Base-by-base conservation (phyloP, 1,139 yeast species). In the Candida mesenterica region DNA sequence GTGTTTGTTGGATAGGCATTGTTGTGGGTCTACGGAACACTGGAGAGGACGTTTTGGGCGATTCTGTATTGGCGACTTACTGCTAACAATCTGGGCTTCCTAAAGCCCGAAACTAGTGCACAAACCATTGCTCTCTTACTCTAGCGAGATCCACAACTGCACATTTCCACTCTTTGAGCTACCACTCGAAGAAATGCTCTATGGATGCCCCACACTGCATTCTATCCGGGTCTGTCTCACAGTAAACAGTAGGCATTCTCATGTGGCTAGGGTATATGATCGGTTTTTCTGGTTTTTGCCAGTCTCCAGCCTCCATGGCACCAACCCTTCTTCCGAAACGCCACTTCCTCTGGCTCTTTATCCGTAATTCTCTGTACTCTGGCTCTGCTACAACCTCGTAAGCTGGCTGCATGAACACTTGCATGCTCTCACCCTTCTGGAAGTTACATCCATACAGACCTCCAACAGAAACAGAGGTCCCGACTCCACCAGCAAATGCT, bases 391-490 rank as follows among this genome's bases (percentile, higher is more conserved):
- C 34, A 33, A 45, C 45, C 2, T 41, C 27, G 19, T 37, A 42
- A 14, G 39, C 43, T 3, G 57, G 50, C 32, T 45, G 52, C 30
- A 55, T 33, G 27, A 52, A 50, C 7, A 52, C 38, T 40, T 56
- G 59, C 3, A 61, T 61, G 3, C 47, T 43, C 6, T 30, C 13
- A 8, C 56, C 57, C 24, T 44, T 41, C 0, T 48, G 44, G 20
- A 57, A 41, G 3, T 32, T 38, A 31, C 61, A 57, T 8, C 37
- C 31, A 30, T 48, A 56, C 4, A 43, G n/a, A 2, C 45, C 51
- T 15, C 39, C 29, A 4, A 52, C 36, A 2, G 50, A 24, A 10
- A 44, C 29, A 8, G 33, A 6, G 10, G 36, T 23, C 1, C 36
- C 44, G 8, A 45, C 16, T 15, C 33, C 36, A 9, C 34, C 19